Percentiles rank a stretch among this genome's conserved stretches.
phyloP scores from a whole-genome alignment of 2,329 filamentous ascomycete species.

The Clarireedia homoeocarpa region DNA sequence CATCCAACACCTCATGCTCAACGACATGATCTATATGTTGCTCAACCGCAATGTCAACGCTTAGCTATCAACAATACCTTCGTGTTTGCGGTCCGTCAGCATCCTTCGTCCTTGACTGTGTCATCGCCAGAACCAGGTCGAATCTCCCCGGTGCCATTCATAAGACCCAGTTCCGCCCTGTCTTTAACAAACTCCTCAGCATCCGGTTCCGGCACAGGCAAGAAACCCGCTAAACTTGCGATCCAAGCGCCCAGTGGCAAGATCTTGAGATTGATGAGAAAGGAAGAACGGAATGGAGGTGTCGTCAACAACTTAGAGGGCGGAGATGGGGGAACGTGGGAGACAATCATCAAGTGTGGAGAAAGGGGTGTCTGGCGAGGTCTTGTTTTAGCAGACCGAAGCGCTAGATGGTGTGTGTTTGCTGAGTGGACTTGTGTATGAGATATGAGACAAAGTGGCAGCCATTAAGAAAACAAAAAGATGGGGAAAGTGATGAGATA shows the following conservation, averaged over 20 bases:
- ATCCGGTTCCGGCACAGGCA: conserved; percentile 48
- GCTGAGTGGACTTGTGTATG: conserved; percentile 59
- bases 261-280: conserved; percentile 79
- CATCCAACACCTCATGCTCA: conserved; percentile 98
- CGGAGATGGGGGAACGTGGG: conserved; percentile 71
- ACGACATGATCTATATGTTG: conserved; percentile 91
- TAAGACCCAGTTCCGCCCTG: conserved; percentile 54
- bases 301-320: conserved; percentile 42
- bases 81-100: conserved; percentile 91
- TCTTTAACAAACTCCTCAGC: conserved; percentile 54
- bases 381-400: conserved; percentile 74
- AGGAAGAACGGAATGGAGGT: conserved; percentile 51
- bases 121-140: conserved; percentile 31
- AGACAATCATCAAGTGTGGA: conserved; percentile 85
- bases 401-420: conserved; percentile 86
- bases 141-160: conserved; percentile 49
- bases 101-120: conserved; percentile 57
- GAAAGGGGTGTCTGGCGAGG: conserved; percentile 76
- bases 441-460: conserved; percentile 5
- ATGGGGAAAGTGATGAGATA: background rate
- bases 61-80: conserved; percentile 95
- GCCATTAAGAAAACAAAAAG: background rate
- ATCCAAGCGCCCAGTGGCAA: conserved; percentile 93
- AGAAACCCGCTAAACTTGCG: conserved; percentile 90
- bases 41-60: conserved; percentile 85